Conservation (phyloP, 73 alveolate genomes). For the Effrenium voratum region DNA sequence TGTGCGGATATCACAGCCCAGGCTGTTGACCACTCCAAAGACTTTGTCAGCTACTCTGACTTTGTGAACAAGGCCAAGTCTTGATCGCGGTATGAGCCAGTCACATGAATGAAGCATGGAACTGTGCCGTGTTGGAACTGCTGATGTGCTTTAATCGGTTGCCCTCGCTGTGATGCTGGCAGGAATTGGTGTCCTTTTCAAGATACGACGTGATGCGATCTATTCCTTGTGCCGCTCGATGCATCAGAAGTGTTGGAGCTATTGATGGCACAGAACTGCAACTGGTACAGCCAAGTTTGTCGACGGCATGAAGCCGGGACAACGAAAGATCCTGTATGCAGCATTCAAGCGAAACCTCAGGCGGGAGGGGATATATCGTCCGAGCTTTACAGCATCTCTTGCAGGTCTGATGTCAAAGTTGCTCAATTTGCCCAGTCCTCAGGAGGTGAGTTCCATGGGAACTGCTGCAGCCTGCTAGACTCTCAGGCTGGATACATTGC, state of each 20-base stretch:
- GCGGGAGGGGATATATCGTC: slow-evolving; percentile 94
- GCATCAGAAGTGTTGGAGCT: slow-evolving; percentile 84
- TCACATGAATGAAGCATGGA: background rate
- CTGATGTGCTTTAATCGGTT: background rate
- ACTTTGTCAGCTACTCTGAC: slow-evolving; percentile 96
- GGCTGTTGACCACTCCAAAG: slow-evolving; percentile 96
- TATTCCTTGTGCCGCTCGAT: slow-evolving; percentile 97
- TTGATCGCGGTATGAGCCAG: background rate
- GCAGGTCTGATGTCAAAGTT: slow-evolving; percentile 68
- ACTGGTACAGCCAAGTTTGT: slow-evolving; percentile 95
- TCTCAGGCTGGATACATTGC: slow-evolving; percentile 99
- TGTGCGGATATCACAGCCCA: background rate
- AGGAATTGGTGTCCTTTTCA: slow-evolving; percentile 98
- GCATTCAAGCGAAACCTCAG: slow-evolving; percentile 99
- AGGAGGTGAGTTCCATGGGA: background rate
- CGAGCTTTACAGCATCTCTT: background rate
- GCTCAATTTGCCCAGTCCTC: slow-evolving; percentile 30
- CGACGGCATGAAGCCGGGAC: slow-evolving; percentile 99
- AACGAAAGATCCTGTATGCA: slow-evolving; percentile 99
- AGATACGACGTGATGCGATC: slow-evolving; percentile 98
- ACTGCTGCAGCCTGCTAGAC: slow-evolving; percentile 64
- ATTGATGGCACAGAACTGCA: background rate
- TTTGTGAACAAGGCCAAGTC: slow-evolving; percentile 96
- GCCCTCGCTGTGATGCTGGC: background rate
- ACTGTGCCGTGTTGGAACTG: background rate